Base-by-base conservation (phyloP, 208 protist genomes). In the Acanthamoeba royreba region DNA sequence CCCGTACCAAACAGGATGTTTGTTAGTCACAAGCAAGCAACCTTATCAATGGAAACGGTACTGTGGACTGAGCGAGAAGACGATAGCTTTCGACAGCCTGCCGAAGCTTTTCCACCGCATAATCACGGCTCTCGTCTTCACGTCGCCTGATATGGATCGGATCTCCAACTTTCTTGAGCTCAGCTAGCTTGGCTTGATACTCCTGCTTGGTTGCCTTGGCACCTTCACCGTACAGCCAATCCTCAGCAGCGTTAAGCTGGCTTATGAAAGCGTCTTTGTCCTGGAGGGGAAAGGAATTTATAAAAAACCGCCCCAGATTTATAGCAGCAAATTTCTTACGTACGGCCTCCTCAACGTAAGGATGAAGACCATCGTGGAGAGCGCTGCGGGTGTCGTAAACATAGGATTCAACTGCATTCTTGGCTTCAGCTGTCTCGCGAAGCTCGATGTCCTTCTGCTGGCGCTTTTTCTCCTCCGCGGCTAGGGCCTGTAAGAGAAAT, bases 181-280 rank as follows among this genome's bases (percentile, higher is more conserved):
- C 55, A 2, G 63, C 46, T 43, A 95, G 85, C 43, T 90, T 93
- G 38, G 33, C 94, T 38, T 58, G 28, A 43, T 92, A 94, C 40
- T 52, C 92, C n/a, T 49, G 46, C 85, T 92, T 95, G 46, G 81
- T 93, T 17, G 92, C 86, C 4, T 89, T 11, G 43, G 93, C 90
- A 9, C 90, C 96, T 45, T 97, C 96, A 8, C 95, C 95, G 93
- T 97, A 97, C 31, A 97, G 93, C 96, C 96, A 97, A 33, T 96
- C 88, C 93, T 97, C 96, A 28, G 91, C 94, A 9, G 83, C 69
- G 28, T 77, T 43, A 28, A 95, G 94, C 45, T 58, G 77, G 0
- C 35, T 33, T 38, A 77, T 33, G 61, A 94, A 94, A 61, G 31
- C 46, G 4, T 87, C 92, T 25, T 53, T 63, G 33, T 79, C 63